phyloP scores from a whole-genome alignment of 257 asterid genomes.

The Solanum peruvianum region DNA sequence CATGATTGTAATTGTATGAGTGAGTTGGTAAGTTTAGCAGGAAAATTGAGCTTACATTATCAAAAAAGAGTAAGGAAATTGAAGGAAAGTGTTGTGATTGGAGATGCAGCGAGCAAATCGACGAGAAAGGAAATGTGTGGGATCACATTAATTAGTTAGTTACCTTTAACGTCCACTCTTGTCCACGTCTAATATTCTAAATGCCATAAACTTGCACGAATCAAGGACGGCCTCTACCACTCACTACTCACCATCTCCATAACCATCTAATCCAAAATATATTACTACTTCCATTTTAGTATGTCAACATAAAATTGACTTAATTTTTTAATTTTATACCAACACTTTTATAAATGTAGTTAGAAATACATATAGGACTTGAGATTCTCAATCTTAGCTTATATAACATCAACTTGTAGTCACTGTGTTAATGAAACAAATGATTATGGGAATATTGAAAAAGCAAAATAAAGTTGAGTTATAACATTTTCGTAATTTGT shows the following conservation, averaged over 20 bases:
- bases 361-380: neutral
- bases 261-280: neutral
- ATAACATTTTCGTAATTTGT: no score
- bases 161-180: neutral
- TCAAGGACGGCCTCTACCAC: neutral
- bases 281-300: neutral
- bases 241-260: neutral
- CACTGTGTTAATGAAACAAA: neutral
- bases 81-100: neutral
- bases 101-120: neutral
- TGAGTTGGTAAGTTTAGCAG: neutral
- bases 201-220: neutral
- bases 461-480: neutral
- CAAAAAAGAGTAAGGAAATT: neutral
- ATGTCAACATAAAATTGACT: neutral
- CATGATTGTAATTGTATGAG: constrained; percentile 11
- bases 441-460: neutral
- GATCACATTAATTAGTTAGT: neutral
- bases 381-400: neutral
- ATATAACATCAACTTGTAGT: neutral
- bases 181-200: neutral
- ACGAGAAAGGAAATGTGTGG: neutral
- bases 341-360: neutral
- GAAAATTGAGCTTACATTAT: neutral
- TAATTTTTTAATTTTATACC: neutral